These are phyloP conservation scores for Gymnopilus junonius DNA, from an alignment of 768 basidiomycete genomes.

Conservation along the genomic window DNA sequence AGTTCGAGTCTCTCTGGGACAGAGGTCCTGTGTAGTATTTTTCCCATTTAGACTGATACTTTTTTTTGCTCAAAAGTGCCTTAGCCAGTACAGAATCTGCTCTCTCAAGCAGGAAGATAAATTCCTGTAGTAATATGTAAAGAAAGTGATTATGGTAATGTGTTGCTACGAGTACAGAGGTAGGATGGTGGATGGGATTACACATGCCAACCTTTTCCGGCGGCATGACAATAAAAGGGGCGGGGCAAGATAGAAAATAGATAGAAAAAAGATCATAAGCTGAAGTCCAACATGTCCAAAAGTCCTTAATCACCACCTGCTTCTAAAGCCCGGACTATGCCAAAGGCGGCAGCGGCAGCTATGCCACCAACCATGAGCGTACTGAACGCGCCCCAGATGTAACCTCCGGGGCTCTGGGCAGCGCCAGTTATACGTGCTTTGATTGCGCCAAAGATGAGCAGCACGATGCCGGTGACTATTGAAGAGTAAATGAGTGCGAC, in stretches of 20 bases:
- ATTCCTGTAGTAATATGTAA: not conserved
- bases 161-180: not conserved
- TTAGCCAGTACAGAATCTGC: no score
- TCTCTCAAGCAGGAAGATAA: no score
- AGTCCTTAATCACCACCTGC: slow-evolving; percentile 19
- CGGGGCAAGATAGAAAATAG: not conserved
- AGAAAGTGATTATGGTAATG: not conserved
- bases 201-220: not conserved
- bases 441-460: slow-evolving; percentile 89
- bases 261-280: not conserved
- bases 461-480: slow-evolving; percentile 80
- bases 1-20: slow-evolving; percentile 21
- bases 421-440: slow-evolving; percentile 91
- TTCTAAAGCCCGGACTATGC: slow-evolving; percentile 53
- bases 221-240: not conserved
- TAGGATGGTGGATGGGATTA: not conserved
- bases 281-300: not conserved
- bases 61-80: not conserved
- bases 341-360: slow-evolving; percentile 76
- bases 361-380: slow-evolving; percentile 90
- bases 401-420: slow-evolving; percentile 64
- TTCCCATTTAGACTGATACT: not conserved
- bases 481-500: slow-evolving; percentile 74
- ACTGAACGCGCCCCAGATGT: slow-evolving; percentile 85
- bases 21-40: not conserved